Conservation (phyloP, 2,329 filamentous ascomycete species). For the Magnaporthiopsis incrustans region DNA sequence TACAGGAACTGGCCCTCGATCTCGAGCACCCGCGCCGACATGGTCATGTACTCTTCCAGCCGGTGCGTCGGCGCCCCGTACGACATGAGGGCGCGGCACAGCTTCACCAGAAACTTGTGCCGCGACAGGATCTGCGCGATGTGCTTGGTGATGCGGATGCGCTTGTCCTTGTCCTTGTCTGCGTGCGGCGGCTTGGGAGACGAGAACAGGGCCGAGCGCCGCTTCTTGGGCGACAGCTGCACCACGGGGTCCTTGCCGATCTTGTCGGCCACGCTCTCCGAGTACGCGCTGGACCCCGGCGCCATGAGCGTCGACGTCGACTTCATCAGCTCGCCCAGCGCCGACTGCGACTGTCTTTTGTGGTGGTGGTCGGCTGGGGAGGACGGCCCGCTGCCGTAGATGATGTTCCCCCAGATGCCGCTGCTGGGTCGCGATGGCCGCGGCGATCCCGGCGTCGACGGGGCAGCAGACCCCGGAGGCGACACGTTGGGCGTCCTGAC, state of each 20-base stretch:
- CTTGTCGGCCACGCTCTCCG: conserved; percentile 25
- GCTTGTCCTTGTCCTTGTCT: conserved; percentile 23
- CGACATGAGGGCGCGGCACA: conserved; percentile 81
- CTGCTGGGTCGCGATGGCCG: conserved; percentile 6
- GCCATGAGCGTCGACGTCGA: conserved; percentile 45
- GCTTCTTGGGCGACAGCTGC: conserved; percentile 1
- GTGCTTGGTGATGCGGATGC: conserved; percentile 43
- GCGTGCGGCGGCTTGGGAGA: conserved; percentile 8
- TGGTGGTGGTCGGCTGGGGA: neutral
- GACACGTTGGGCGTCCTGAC: conserved; percentile 33
- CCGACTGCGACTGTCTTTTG: neutral
- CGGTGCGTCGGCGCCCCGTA: conserved; percentile 89
- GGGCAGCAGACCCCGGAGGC: conserved; percentile 12
- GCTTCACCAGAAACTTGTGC: conserved; percentile 74
- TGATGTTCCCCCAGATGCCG: neutral
- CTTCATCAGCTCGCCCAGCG: conserved; percentile 21
- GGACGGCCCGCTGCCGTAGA: neutral
- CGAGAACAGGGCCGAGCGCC: conserved; percentile 1
- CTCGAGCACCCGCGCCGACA: conserved; percentile 81
- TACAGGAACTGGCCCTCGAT: conserved; percentile 88
- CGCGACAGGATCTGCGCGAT: conserved; percentile 65
- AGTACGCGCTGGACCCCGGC: conserved; percentile 6
- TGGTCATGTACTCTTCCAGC: conserved; percentile 84
- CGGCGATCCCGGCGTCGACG: neutral
- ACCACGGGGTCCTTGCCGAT: conserved; percentile 26